Evolutionary conservation across 2,329 filamentous ascomycete species (phyloP).

Genomic region (Pseudocercospora crystallina): DNA sequence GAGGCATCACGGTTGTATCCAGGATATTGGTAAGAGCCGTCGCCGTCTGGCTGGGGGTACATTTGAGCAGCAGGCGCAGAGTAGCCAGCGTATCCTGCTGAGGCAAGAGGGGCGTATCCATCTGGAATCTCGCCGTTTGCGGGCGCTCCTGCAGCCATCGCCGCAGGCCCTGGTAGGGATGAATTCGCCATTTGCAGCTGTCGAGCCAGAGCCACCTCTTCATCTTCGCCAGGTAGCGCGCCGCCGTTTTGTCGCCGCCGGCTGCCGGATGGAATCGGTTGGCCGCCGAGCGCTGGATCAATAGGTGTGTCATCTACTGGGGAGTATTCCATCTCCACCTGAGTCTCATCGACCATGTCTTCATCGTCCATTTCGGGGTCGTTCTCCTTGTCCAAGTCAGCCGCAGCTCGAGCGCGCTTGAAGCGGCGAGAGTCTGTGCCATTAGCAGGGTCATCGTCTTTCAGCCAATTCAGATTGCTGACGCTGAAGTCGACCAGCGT

Average conservation of each 20-base stretch:
- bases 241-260: slow-evolving; percentile 13
- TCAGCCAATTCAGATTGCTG: slow-evolving; percentile 83
- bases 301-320: slow-evolving; percentile 35
- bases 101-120: slow-evolving; percentile 34
- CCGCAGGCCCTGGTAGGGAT: slow-evolving; percentile 29
- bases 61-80: slow-evolving; percentile 30
- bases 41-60: slow-evolving; percentile 31
- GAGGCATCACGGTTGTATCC: slow-evolving; percentile 29
- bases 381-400: slow-evolving; percentile 51
- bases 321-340: slow-evolving; percentile 44
- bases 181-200: slow-evolving; percentile 33
- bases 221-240: slow-evolving; percentile 21
- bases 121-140: slow-evolving; percentile 23
- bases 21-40: slow-evolving; percentile 30
- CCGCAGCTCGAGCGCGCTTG: slow-evolving; percentile 52
- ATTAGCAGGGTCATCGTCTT: slow-evolving; percentile 49
- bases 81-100: slow-evolving; percentile 31
- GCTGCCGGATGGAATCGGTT: slow-evolving; percentile 9
- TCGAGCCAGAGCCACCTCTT: slow-evolving; percentile 30
- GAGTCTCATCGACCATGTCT: slow-evolving; percentile 34
- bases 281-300: slow-evolving; percentile 36
- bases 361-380: slow-evolving; percentile 47
- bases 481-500: slow-evolving; percentile 85
- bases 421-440: slow-evolving; percentile 38
- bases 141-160: slow-evolving; percentile 30